phyloP scores from a whole-genome alignment of 2,329 filamentous ascomycete genomes.

The Aspergillus tamarii region DNA sequence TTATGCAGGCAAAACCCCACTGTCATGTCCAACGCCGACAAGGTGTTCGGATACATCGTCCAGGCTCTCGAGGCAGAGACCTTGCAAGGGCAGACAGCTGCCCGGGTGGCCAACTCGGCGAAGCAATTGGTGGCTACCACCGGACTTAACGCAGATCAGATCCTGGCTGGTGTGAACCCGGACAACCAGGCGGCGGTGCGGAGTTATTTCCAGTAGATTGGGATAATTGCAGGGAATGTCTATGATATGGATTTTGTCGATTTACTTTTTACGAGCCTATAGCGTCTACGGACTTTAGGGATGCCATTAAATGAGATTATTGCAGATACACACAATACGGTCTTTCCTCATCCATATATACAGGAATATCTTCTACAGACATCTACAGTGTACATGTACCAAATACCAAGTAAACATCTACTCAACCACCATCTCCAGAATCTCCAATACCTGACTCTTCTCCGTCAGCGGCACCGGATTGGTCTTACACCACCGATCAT shows the following conservation, averaged over 20 bases:
- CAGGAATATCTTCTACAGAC: background rate
- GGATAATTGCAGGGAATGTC: constrained; percentile 13
- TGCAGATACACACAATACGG: background rate
- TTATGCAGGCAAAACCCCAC: constrained; percentile 76
- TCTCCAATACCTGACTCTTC: constrained; percentile 55
- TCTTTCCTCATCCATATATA: background rate
- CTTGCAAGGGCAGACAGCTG: constrained; percentile 80
- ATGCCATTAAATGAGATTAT: constrained; percentile 8
- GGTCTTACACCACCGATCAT: constrained; percentile 54
- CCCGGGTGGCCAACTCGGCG: constrained; percentile 73
- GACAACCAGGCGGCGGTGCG: constrained; percentile 81
- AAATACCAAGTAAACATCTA: background rate
- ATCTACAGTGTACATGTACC: background rate
- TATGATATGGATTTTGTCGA: constrained; percentile 6
- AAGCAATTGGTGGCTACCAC: constrained; percentile 77
- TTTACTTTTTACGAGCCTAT: constrained; percentile 11
- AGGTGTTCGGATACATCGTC: constrained; percentile 82
- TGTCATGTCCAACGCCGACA: constrained; percentile 74
- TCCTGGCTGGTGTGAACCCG: constrained; percentile 74
- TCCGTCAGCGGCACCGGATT: constrained; percentile 55
- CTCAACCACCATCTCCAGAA: constrained; percentile 49
- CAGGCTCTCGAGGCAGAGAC: constrained; percentile 91
- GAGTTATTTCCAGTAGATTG: constrained; percentile 66
- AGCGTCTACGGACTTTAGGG: constrained; percentile 7
- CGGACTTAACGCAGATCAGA: constrained; percentile 73